Percentiles rank a stretch among this genome's conserved stretches.
Conservation (phyloP, 129 eudicot species). For the Flaveria sonorensis region DNA sequence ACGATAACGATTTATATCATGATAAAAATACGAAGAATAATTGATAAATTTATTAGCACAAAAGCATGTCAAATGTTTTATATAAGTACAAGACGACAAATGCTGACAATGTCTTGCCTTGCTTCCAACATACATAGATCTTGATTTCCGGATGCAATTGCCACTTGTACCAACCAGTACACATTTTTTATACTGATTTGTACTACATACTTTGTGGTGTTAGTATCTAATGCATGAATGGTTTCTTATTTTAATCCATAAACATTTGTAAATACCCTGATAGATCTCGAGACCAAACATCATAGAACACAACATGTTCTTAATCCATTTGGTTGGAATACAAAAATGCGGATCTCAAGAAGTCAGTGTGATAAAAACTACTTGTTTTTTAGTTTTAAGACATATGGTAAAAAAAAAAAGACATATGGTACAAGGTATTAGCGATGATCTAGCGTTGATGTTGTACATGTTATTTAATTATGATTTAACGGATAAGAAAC, state of each 20-base stretch:
- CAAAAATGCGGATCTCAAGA: not conserved
- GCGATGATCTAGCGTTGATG: slow-evolving; percentile 33
- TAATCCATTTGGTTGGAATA: slow-evolving; percentile 21
- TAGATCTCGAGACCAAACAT: slow-evolving; percentile 31
- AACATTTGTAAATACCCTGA: slow-evolving; percentile 15
- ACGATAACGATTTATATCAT: not conserved
- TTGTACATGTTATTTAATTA: slow-evolving; percentile 16
- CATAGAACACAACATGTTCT: slow-evolving; percentile 23
- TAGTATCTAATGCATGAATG: slow-evolving; percentile 1
- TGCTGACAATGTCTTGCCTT: slow-evolving; percentile 39
- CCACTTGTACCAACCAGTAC: slow-evolving; percentile 20
- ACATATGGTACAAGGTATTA: slow-evolving; percentile 25
- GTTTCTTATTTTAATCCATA: slow-evolving; percentile 8
- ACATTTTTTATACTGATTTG: slow-evolving; percentile 21
- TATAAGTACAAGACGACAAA: slow-evolving; percentile 34
- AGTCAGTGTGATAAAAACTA: not conserved
- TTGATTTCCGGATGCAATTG: slow-evolving; percentile 36
- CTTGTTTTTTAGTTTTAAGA: not conserved
- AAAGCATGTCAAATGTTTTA: slow-evolving; percentile 24
- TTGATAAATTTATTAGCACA: slow-evolving; percentile 19
- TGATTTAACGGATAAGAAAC: not conserved
- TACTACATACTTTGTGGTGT: not conserved
- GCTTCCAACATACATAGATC: slow-evolving; percentile 38
- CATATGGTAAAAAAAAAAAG: slow-evolving; percentile 28
- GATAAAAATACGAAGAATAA: not conserved